These are phyloP conservation scores for Claviceps pusilla DNA, from an alignment of 2,329 filamentous ascomycete species.

Conservation along the genomic window DNA sequence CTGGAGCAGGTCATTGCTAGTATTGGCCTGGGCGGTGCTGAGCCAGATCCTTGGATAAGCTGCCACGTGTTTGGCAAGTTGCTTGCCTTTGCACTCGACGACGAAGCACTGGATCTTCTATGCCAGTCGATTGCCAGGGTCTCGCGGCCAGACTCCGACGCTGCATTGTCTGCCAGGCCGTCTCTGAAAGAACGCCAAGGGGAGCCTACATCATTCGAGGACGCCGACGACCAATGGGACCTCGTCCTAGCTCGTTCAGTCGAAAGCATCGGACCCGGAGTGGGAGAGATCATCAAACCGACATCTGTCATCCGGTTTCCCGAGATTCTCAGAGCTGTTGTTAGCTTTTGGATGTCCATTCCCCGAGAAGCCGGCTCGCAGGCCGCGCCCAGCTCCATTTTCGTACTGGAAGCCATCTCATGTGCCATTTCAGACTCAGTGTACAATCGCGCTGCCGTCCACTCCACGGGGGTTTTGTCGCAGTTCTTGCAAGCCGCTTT, in stretches of 20 bases:
- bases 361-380: conserved; percentile 29
- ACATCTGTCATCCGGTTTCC: conserved; percentile 42
- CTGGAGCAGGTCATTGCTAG: conserved; percentile 58
- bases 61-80: conserved; percentile 70
- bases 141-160: conserved; percentile 17
- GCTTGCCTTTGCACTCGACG: conserved; percentile 64
- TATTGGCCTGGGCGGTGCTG: conserved; percentile 48
- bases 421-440: conserved; percentile 45
- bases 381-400: conserved; percentile 41
- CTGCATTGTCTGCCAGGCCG: conserved; percentile 3
- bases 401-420: conserved; percentile 50
- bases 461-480: conserved; percentile 55
- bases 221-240: conserved; percentile 23
- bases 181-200: conserved; percentile 11
- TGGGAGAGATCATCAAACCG: conserved; percentile 34
- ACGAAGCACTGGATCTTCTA: conserved; percentile 56
- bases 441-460: conserved; percentile 56
- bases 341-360: conserved; percentile 50
- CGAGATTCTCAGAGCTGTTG: conserved; percentile 46
- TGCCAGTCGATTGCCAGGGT: conserved; percentile 39
- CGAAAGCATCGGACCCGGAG: conserved; percentile 23
- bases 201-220: neutral
- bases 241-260: conserved; percentile 22
- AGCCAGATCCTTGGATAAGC: conserved; percentile 52
- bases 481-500: conserved; percentile 51